A percentile compares a stretch with the other conserved stretches of the same genome.
Conservation (phyloP, 2,329 filamentous ascomycete genomes). For the Arthrobotrys pseudoclavata region DNA sequence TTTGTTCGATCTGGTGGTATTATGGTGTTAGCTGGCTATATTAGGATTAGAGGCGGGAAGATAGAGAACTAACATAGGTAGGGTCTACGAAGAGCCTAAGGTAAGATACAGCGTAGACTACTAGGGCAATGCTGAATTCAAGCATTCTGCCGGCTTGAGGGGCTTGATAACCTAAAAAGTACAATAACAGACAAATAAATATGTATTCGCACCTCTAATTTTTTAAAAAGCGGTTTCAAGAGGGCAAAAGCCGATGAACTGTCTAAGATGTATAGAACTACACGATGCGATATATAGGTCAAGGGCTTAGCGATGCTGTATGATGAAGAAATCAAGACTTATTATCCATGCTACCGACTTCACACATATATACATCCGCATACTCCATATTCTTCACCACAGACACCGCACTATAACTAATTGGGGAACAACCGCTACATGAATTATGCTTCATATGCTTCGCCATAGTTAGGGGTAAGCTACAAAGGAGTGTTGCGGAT, state of each 20-base stretch:
- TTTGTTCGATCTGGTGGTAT: slow-evolving; percentile 13
- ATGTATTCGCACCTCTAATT: neutral
- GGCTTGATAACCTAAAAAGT: too few species aligned
- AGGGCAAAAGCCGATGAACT: neutral
- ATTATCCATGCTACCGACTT: neutral
- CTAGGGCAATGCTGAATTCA: slow-evolving; percentile 1
- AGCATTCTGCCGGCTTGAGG: neutral
- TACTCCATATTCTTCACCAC: neutral
- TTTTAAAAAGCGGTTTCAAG: neutral
- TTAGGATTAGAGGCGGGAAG: too few species aligned
- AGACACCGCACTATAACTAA: neutral
- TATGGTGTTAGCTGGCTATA: neutral
- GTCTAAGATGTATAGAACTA: neutral
- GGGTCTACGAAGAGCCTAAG: slow-evolving; percentile 13
- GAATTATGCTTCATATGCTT: neutral
- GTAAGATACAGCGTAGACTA: slow-evolving; percentile 15
- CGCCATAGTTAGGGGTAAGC: neutral
- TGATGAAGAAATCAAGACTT: neutral
- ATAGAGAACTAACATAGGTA: neutral
- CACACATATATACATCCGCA: neutral
- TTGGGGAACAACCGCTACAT: neutral
- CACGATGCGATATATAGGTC: neutral
- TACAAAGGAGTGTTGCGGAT: neutral
- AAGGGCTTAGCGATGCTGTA: neutral
- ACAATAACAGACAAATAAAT: neutral